Evolutionary conservation across 2,329 filamentous ascomycete species (phyloP), one percentile per base, ranked within the genome.

Genomic region (Colletotrichum graminicola): DNA sequence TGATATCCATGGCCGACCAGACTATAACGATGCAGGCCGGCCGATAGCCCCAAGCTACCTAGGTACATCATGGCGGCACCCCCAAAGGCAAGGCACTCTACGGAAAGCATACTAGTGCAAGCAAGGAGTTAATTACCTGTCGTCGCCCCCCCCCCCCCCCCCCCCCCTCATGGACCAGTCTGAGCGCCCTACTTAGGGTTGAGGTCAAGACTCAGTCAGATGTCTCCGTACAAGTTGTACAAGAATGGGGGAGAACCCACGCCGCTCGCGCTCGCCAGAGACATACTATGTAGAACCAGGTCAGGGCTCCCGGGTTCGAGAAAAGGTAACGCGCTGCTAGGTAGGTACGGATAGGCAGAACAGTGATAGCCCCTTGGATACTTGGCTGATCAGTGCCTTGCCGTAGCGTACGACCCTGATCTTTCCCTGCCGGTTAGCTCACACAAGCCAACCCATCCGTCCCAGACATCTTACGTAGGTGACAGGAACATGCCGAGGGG

Each of bases 301-400:
- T 72, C 69, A 72, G 69, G 69, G 69, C 65, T 56, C 52, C 39
- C 65, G 65, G 69, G 65, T 72, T 63, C 59, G 59, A 72, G 59
- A 54, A 56, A 55, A 63, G 49, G 47, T 23, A 43, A 34, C 49
- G 23, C 18, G 61, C 23, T 52, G 10, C 34, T 39, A 43, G 11
- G 11, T 43, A 43, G 18, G 41, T 43, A n/a, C n/a, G n/a, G n/a
- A n/a, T n/a, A 8, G 41, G 5, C n/a, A 56, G 54, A 14, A 59
- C 56, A 1, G 29, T 34, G 29, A n/a, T 18, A 59, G 63, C 49
- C 61, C 56, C 59, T 71, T 45, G 63, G 67, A 32, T 57, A 71
- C 67, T 71, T 71, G 41, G 57, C 18, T 57, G 57, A 67, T 71
- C 64, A 57, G 68, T 62, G 41, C 65, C 59, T 57, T 59, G 34